phyloP scores from a whole-genome alignment of 208 protist species.

The Angomonas ambiguus region DNA sequence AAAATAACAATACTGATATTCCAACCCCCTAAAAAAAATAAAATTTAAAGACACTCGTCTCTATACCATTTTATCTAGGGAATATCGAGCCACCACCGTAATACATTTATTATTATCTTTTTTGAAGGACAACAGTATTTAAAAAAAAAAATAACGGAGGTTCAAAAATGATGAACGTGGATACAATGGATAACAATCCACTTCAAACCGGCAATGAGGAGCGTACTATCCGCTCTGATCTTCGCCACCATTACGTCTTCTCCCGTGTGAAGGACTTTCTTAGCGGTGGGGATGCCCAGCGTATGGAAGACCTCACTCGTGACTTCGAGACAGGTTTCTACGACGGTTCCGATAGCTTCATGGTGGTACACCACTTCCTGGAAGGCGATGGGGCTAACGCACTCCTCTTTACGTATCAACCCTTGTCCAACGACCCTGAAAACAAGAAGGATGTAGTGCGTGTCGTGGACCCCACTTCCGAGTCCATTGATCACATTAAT shows the following conservation, averaged over 20 bases:
- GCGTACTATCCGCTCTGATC: constrained; percentile 48
- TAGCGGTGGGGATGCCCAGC: constrained; percentile 59
- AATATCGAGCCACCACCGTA: background rate
- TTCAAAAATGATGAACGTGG: constrained; percentile 1
- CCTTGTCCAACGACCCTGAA: constrained; percentile 10
- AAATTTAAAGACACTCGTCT: too few relatives aligned
- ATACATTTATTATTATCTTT: background rate
- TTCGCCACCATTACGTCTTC: constrained; percentile 86
- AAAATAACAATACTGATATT: background rate
- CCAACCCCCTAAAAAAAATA: too few relatives aligned
- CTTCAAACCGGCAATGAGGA: constrained; percentile 7
- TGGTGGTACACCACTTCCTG: constrained; percentile 81
- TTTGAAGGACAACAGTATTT: background rate
- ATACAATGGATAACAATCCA: background rate
- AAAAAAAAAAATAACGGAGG: constrained; percentile 14
- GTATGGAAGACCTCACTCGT: constrained; percentile 51
- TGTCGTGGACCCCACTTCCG: constrained; percentile 61
- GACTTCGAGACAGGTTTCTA: constrained; percentile 74
- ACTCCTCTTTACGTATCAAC: constrained; percentile 87
- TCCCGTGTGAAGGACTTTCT: constrained; percentile 86
- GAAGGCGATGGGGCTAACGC: constrained; percentile 68
- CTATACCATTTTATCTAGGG: background rate
- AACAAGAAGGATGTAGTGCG: constrained; percentile 48
- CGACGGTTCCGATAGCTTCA: constrained; percentile 81
- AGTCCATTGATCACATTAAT: constrained; percentile 51